Evolutionary conservation across 2,329 filamentous ascomycete species (phyloP).

Genomic region (Blastomyces gilchristii): DNA sequence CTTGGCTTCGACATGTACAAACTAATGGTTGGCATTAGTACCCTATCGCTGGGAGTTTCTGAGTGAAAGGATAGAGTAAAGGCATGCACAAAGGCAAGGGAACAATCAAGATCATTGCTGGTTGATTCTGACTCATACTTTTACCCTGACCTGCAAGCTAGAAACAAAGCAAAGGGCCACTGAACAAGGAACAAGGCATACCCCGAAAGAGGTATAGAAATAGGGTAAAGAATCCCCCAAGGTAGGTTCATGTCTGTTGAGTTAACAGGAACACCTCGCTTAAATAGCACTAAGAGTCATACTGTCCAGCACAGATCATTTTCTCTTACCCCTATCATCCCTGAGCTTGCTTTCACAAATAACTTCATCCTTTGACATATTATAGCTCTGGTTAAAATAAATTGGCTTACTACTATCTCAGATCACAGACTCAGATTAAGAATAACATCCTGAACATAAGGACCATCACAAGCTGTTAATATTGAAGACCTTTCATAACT

Average conservation of each 20-base stretch:
- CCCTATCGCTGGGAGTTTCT: too few species aligned
- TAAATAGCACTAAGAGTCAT: not conserved
- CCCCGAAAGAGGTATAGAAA: not conserved
- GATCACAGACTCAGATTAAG: not conserved
- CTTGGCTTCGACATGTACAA: not conserved
- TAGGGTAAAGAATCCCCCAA: not conserved
- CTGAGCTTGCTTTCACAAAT: not conserved
- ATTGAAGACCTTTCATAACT: not conserved
- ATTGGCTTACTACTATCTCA: too few species aligned
- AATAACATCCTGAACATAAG: not conserved
- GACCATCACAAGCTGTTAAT: not conserved
- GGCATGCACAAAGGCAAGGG: not conserved
- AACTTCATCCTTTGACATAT: not conserved
- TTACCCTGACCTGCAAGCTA: not conserved
- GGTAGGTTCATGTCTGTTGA: not conserved
- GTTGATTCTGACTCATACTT: not conserved
- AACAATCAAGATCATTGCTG: not conserved
- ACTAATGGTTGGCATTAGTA: not conserved
- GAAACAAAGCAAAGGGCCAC: not conserved
- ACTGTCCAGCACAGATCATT: not conserved
- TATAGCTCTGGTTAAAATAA: not conserved
- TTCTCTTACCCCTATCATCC: not conserved
- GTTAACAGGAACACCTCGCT: conserved; percentile 6
- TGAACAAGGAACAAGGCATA: not conserved
- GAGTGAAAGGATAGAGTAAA: not conserved